Evolutionary conservation across 1,139 yeast species (phyloP).

Genomic region (Hemisphaericaspora lyxosophila): DNA sequence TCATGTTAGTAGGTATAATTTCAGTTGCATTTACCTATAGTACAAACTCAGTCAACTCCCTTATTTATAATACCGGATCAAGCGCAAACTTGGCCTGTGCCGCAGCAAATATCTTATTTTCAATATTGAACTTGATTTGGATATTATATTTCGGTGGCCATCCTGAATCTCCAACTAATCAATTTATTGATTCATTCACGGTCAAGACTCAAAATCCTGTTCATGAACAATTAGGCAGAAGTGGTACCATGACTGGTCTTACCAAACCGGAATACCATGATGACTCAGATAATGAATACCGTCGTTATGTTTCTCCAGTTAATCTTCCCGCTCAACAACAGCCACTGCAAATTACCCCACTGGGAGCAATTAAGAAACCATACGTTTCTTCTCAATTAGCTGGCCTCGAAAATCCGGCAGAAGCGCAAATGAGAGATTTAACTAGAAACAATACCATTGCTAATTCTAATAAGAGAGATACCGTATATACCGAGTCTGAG

Average conservation of each 20-base stretch:
- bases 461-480: slow-evolving; percentile 24
- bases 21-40: slow-evolving; percentile 76
- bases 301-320: slow-evolving; percentile 25
- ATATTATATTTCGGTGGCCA: slow-evolving; percentile 83
- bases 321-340: slow-evolving; percentile 18
- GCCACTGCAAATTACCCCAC: slow-evolving; percentile 19
- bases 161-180: slow-evolving; percentile 75
- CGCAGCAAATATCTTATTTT: slow-evolving; percentile 83
- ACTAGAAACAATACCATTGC: slow-evolving; percentile 20
- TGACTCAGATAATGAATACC: slow-evolving; percentile 25
- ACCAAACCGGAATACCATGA: slow-evolving; percentile 24
- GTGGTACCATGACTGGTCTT: slow-evolving; percentile 5
- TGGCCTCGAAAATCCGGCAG: slow-evolving; percentile 55
- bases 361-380: slow-evolving; percentile 25
- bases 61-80: slow-evolving; percentile 66
- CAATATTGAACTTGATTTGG: slow-evolving; percentile 81
- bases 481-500: slow-evolving; percentile 27
- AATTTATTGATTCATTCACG: slow-evolving; percentile 77
- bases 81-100: slow-evolving; percentile 79
- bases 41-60: slow-evolving; percentile 76
- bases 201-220: slow-evolving; percentile 23
- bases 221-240: slow-evolving; percentile 16
- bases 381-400: slow-evolving; percentile 58
- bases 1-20: slow-evolving; percentile 56
- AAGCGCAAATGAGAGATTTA: slow-evolving; percentile 35